Conservation (phyloP, 1,284 basidiomycete species). For the Ganoderma sinense region DNA sequence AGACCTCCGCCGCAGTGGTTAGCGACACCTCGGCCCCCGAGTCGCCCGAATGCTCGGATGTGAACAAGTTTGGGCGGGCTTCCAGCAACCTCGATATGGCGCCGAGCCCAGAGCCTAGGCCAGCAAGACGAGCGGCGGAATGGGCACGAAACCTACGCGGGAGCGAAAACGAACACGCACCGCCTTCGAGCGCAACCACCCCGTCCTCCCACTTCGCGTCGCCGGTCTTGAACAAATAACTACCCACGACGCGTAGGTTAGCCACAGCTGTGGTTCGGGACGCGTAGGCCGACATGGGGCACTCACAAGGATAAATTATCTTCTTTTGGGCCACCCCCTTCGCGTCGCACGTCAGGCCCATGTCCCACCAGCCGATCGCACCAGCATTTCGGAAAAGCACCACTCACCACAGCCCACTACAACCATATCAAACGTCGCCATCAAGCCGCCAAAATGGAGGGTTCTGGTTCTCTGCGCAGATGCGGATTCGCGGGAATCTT, state of each 20-base stretch:
- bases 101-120: constrained; percentile 73
- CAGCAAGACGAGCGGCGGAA: not conserved
- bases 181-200: constrained; percentile 77
- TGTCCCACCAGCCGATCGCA: not conserved
- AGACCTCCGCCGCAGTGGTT: constrained; percentile 59
- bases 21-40: constrained; percentile 29
- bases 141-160: not conserved
- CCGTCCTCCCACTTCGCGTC: constrained; percentile 70
- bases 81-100: constrained; percentile 63
- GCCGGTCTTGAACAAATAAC: constrained; percentile 75
- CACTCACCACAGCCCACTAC: constrained; percentile 69
- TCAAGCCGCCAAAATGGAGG: constrained; percentile 18
- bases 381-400: not conserved
- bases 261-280: not conserved
- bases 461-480: not conserved
- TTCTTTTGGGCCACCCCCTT: constrained; percentile 76
- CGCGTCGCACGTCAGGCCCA: not conserved
- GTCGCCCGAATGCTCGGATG: constrained; percentile 26
- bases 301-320: constrained; percentile 77
- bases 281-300: not conserved
- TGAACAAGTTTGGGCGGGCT: constrained; percentile 59
- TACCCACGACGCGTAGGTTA: constrained; percentile 37
- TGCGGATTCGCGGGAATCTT: not conserved
- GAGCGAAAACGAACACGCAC: constrained; percentile 46
- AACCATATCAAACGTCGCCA: constrained; percentile 69